These are phyloP conservation scores for Termitomyces sp. DNA, from an alignment of 1,284 basidiomycete species.

Conservation along the genomic window DNA sequence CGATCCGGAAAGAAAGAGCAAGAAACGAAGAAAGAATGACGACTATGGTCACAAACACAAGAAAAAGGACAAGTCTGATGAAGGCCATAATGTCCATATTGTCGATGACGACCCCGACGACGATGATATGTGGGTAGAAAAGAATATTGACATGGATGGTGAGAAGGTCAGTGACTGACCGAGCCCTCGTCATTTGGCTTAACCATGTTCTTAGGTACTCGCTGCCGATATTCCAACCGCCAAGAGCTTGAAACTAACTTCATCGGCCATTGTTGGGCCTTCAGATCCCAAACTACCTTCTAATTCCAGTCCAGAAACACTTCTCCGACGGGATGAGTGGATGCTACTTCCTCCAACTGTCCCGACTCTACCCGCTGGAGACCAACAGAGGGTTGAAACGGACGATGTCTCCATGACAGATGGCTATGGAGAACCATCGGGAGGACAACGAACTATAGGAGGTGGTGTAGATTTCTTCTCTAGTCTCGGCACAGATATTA, in stretches of 20 bases:
- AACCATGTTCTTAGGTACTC: conserved; percentile 42
- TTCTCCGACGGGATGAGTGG: conserved; percentile 79
- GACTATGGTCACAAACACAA: conserved; percentile 31
- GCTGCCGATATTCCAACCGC: conserved; percentile 75
- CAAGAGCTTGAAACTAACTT: conserved; percentile 66
- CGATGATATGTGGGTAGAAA: conserved; percentile 81
- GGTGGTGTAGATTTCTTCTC: conserved; percentile 83
- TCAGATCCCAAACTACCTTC: conserved; percentile 44
- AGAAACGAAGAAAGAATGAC: conserved; percentile 49
- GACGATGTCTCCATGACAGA: conserved; percentile 60
- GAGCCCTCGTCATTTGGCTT: conserved; percentile 1
- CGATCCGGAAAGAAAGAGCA: conserved; percentile 38
- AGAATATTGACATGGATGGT: conserved; percentile 76
- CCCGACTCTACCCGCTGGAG: conserved; percentile 21
- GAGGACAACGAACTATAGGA: conserved; percentile 41
- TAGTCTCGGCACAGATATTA: conserved; percentile 70
- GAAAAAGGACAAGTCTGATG: conserved; percentile 24
- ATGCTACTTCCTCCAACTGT: conserved; percentile 56
- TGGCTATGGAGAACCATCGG: conserved; percentile 60
- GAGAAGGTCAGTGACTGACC: conserved; percentile 49
- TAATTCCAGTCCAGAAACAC: conserved; percentile 39
- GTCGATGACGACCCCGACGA: conserved; percentile 65
- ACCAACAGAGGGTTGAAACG: conserved; percentile 20
- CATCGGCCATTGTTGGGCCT: conserved; percentile 43
- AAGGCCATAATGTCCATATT: conserved; percentile 38